Evolutionary conservation across 1,284 basidiomycete genomes (phyloP), one percentile per base, ranked within the genome.

Genomic region (Heterobasidion irregulare): DNA sequence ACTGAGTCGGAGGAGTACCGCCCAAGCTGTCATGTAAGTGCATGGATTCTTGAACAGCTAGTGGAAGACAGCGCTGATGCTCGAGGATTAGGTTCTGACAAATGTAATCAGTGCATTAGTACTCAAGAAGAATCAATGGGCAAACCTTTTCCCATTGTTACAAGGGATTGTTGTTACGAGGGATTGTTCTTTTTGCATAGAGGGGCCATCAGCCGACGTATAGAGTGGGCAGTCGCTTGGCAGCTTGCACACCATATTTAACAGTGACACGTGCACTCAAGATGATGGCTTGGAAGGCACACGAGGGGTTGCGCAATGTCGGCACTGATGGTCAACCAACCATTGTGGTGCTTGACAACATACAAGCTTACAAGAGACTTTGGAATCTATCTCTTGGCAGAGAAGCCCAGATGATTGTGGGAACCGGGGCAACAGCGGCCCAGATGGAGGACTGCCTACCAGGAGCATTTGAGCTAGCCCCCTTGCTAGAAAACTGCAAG

Each of bases 321-420:
- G 4, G 38, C 2, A 0, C 38, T 12, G n/a, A 6, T 2, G n/a
- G 12, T 41, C 38, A n/a, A 0, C 10, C 4, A 6, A 41, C 38
- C 2, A 41, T 41, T 10, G 38, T 48, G 15, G 54, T 61, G 8
- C 9, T 52, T 6, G 58, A 61, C 50, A 61, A 61, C 41, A 34
- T 61, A 8, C 58, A 59, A 51, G 36, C 38, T 2, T 53, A 53
- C 26, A 26, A 36, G 2, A 33, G 38, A 12, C 32, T 18, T 2
- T 47, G 56, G 8, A 53, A 56, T 26, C 53, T 35, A 2, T 47
- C 53, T 0, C 59, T 59, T 12, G 58, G 60, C 9, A 19, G 9
- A 5, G 19, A 46, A 26, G 57, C 57, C 43, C 41, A 52, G 46
- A 57, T 61, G 60, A 58, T 59, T 26, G 57, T 41, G 4, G 60